Evolutionary conservation across 805 yeast species (phyloP).

Genomic region (Sugiyamaella mastotermitis): DNA sequence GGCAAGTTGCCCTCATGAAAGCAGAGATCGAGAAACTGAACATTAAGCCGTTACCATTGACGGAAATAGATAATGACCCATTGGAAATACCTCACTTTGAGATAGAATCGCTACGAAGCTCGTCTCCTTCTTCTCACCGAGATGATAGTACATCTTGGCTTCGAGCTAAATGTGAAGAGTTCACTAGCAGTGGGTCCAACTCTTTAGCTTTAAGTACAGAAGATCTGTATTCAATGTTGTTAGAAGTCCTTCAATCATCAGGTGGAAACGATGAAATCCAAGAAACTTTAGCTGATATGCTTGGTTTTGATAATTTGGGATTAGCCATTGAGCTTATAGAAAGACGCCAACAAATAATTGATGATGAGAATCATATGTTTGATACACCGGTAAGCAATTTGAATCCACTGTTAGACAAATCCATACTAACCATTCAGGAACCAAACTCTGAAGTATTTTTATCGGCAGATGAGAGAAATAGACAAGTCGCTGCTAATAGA

Average conservation of each 20-base stretch:
- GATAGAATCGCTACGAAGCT: background rate
- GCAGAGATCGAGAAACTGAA: background rate
- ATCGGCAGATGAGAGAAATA: slow-evolving; percentile 19
- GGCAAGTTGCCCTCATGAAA: background rate
- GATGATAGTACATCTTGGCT: background rate
- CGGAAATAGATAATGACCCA: slow-evolving; percentile 1
- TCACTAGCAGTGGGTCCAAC: background rate
- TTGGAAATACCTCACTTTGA: background rate
- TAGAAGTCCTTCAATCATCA: slow-evolving; percentile 12
- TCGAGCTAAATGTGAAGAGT: background rate
- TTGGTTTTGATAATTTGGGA: slow-evolving; percentile 85
- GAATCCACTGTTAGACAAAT: too few relatives aligned
- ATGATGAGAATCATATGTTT: too few relatives aligned
- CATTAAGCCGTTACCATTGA: background rate
- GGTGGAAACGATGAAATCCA: slow-evolving; percentile 57
- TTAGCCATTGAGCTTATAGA: slow-evolving; percentile 59
- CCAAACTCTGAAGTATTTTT: slow-evolving; percentile 1
- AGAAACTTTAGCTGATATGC: slow-evolving; percentile 63
- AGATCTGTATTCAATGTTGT: slow-evolving; percentile 10
- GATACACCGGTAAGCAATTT: too few relatives aligned
- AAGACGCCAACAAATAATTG: too few relatives aligned
- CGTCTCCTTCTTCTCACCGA: background rate
- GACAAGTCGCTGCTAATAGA: slow-evolving; percentile 19
- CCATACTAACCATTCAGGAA: background rate
- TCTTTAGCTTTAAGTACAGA: slow-evolving; percentile 1